A percentile compares a stretch with the other conserved stretches of the same genome.
Conservation (phyloP, 2,329 filamentous ascomycete genomes). For the Aureobasidium musti region DNA sequence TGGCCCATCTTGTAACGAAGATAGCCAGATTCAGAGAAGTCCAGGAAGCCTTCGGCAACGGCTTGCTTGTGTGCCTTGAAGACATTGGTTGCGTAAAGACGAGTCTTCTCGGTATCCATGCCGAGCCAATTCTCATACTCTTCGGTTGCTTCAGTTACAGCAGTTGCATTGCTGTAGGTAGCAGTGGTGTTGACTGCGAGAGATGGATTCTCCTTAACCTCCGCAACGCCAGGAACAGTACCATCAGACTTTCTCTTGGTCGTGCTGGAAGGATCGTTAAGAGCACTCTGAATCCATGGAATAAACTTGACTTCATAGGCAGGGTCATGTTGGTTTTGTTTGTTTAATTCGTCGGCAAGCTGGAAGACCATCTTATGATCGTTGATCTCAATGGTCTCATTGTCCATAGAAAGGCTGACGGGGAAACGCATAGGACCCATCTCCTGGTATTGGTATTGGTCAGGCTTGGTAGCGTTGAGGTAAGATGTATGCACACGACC, state of each 20-base stretch:
- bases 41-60: slow-evolving; percentile 58
- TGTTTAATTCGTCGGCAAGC: slow-evolving; percentile 61
- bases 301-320: slow-evolving; percentile 61
- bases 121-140: slow-evolving; percentile 45
- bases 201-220: slow-evolving; percentile 50
- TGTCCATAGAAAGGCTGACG: slow-evolving; percentile 54
- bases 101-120: slow-evolving; percentile 38
- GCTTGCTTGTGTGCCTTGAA: slow-evolving; percentile 58
- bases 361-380: slow-evolving; percentile 66
- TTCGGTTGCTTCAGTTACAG: slow-evolving; percentile 44
- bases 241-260: slow-evolving; percentile 55
- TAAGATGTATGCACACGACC: slow-evolving; percentile 66
- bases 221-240: slow-evolving; percentile 54
- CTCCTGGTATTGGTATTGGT: slow-evolving; percentile 68
- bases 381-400: slow-evolving; percentile 60
- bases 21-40: slow-evolving; percentile 66
- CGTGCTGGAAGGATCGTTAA: slow-evolving; percentile 57
- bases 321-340: slow-evolving; percentile 57
- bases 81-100: slow-evolving; percentile 47
- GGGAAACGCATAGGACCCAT: slow-evolving; percentile 69
- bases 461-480: slow-evolving; percentile 58
- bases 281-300: slow-evolving; percentile 59
- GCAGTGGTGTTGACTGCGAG: slow-evolving; percentile 40
- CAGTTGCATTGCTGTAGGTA: slow-evolving; percentile 42
- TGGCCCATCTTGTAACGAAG: slow-evolving; percentile 60